Percentiles rank a stretch among this genome's conserved stretches.
These are phyloP conservation scores for Exserohilum turcica DNA, from an alignment of 2,329 filamentous ascomycete species.

Conservation along the genomic window DNA sequence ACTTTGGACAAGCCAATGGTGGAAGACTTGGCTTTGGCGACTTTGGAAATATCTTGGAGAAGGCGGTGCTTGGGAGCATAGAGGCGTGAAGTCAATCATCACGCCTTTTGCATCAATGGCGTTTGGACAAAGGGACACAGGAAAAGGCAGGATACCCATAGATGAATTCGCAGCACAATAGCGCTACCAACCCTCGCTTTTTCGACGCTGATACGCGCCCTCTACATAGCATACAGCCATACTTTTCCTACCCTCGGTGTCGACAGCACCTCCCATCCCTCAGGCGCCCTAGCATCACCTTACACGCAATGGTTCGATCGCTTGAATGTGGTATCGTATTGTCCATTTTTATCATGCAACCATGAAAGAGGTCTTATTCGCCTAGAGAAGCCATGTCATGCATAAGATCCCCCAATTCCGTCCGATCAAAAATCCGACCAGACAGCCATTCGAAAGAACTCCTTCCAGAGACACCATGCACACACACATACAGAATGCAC, in stretches of 20 bases:
- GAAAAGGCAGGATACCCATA: slow-evolving; percentile 11
- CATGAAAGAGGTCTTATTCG: slow-evolving; percentile 48
- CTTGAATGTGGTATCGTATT: slow-evolving; percentile 25
- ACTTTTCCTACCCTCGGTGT: background rate
- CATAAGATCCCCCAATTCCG: slow-evolving; percentile 42
- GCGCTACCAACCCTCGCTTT: background rate
- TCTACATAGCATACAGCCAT: background rate
- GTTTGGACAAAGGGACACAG: background rate
- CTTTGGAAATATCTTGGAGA: slow-evolving; percentile 49
- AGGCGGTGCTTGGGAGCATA: slow-evolving; percentile 35
- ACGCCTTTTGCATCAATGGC: background rate
- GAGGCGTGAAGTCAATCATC: background rate
- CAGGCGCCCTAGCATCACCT: slow-evolving; percentile 12
- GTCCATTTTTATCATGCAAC: slow-evolving; percentile 49
- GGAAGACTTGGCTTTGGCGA: slow-evolving; percentile 45
- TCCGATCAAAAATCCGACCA: slow-evolving; percentile 36
- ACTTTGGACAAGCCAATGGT: slow-evolving; percentile 29
- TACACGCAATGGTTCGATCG: slow-evolving; percentile 13
- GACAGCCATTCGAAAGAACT: slow-evolving; percentile 42
- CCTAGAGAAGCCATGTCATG: slow-evolving; percentile 47
- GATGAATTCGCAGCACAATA: background rate
- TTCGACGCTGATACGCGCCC: background rate
- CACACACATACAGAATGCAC: slow-evolving; percentile 30
- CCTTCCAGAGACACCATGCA: slow-evolving; percentile 42
- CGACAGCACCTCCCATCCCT: background rate